Evolutionary conservation across 108 stramenopile genomes (phyloP).

Genomic region (Poteriospumella lacustris): DNA sequence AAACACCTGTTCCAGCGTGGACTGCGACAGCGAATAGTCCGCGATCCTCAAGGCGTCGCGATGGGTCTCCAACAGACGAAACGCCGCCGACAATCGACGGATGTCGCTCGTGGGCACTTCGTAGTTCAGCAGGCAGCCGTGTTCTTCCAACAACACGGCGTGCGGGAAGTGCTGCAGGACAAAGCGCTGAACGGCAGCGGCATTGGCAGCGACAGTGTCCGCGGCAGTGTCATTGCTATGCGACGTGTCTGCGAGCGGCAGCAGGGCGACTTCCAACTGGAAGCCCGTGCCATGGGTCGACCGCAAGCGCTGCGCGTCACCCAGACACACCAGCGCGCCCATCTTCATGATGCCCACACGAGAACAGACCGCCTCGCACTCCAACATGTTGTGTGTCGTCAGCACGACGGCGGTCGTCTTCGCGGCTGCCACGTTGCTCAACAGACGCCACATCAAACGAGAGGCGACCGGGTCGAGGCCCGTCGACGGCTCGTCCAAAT

Average conservation of each 20-base stretch:
- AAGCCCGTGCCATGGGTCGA: slow-evolving; percentile 27
- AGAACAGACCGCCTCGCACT: slow-evolving; percentile 28
- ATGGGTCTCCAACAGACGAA: background rate
- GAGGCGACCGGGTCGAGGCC: slow-evolving; percentile 23
- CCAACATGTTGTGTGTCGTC: slow-evolving; percentile 29
- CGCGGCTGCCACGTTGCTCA: background rate
- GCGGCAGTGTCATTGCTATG: no score
- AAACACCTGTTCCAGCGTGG: slow-evolving; percentile 26
- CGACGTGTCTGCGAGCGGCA: background rate
- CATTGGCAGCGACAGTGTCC: no score
- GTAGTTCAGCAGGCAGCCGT: slow-evolving; percentile 5
- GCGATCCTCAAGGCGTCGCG: background rate
- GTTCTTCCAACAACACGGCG: slow-evolving; percentile 20
- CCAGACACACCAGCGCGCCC: slow-evolving; percentile 23
- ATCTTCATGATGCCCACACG: slow-evolving; percentile 30
- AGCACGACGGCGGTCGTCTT: slow-evolving; percentile 10
- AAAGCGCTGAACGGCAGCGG: no score
- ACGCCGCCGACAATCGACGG: background rate
- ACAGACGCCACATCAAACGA: slow-evolving; percentile 26
- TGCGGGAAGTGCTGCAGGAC: background rate
- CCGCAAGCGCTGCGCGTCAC: slow-evolving; percentile 22
- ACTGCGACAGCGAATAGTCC: slow-evolving; percentile 21
- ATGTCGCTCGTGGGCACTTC: background rate
- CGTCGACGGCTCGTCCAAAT: slow-evolving; percentile 22
- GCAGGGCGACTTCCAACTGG: background rate